Evolutionary conservation across 148 eudicot species (phyloP).

Genomic region (Pharnaceum exiguum): DNA sequence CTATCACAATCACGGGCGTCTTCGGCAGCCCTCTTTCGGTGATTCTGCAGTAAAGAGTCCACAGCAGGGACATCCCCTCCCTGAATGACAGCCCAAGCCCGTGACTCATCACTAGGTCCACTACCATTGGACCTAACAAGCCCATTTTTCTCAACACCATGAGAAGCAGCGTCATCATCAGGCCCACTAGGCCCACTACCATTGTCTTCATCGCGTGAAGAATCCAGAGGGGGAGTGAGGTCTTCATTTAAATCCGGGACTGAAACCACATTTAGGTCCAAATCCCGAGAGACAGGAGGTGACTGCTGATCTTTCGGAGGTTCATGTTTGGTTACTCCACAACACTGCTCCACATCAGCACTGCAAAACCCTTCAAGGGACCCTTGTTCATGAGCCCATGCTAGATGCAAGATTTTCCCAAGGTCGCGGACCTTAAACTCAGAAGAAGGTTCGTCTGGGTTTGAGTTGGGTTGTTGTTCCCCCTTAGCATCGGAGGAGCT

Average conservation of each 20-base stretch:
- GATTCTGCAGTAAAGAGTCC: conserved; percentile 24
- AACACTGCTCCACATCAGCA: conserved; percentile 32
- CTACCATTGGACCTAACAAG: conserved; percentile 50
- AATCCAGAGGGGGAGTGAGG: conserved; percentile 64
- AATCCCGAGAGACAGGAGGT: conserved; percentile 43
- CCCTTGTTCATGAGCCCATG: conserved; percentile 56
- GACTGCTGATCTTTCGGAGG: conserved; percentile 31
- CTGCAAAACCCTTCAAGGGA: conserved; percentile 37
- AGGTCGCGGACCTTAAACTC: conserved; percentile 77
- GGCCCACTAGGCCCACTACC: conserved; percentile 36
- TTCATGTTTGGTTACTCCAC: conserved; percentile 35
- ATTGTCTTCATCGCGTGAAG: conserved; percentile 63
- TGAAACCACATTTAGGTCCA: conserved; percentile 70
- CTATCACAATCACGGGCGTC: conserved; percentile 77
- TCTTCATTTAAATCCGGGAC: conserved; percentile 94
- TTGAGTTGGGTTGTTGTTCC: conserved; percentile 23
- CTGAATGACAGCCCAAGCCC: conserved; percentile 35
- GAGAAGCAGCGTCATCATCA: conserved; percentile 64
- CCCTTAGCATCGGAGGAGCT: conserved; percentile 32
- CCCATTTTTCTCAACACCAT: conserved; percentile 38
- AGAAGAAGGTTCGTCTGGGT: conserved; percentile 34
- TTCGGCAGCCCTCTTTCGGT: conserved; percentile 53
- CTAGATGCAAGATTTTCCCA: conserved; percentile 51
- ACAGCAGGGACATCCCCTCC: conserved; percentile 53
- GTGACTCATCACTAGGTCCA: conserved; percentile 47